These are phyloP conservation scores for Iris macrosiphon DNA, from an alignment of 106 monocot species.

Conservation along the genomic window DNA sequence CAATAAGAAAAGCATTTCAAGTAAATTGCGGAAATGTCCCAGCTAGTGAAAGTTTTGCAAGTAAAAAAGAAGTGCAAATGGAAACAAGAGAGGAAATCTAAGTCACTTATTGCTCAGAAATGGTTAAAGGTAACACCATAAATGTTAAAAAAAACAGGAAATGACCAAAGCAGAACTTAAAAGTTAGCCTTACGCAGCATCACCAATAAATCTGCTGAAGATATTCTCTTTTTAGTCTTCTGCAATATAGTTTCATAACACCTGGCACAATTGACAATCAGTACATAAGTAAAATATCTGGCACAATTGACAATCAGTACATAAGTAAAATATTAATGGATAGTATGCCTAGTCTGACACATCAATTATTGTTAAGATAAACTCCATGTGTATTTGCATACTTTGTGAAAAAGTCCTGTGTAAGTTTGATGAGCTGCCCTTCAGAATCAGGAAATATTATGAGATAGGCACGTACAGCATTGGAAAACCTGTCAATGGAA, in stretches of 20 bases:
- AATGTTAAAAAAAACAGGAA: not conserved
- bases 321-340: slow-evolving; percentile 2
- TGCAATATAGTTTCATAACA: slow-evolving; percentile 50
- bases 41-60: not conserved
- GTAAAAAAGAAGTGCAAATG: not conserved
- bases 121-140: not conserved
- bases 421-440: slow-evolving; percentile 64
- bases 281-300: not conserved
- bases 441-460: slow-evolving; percentile 99
- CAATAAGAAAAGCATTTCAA: too few species aligned
- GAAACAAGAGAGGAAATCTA: not conserved
- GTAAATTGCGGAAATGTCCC: too few species aligned
- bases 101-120: not conserved
- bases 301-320: slow-evolving; percentile 14
- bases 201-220: slow-evolving; percentile 51
- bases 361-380: not conserved
- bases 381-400: slow-evolving; percentile 16
- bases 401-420: slow-evolving; percentile 79
- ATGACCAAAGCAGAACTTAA: not conserved
- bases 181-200: slow-evolving; percentile 58
- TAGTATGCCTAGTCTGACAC: too few species aligned
- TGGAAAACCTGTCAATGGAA: slow-evolving; percentile 73
- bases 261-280: slow-evolving; percentile 37
- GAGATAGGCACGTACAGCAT: slow-evolving; percentile 75
- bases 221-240: slow-evolving; percentile 40